Conservation (phyloP, 2,329 filamentous ascomycete species). For the Microsporum audouinii region DNA sequence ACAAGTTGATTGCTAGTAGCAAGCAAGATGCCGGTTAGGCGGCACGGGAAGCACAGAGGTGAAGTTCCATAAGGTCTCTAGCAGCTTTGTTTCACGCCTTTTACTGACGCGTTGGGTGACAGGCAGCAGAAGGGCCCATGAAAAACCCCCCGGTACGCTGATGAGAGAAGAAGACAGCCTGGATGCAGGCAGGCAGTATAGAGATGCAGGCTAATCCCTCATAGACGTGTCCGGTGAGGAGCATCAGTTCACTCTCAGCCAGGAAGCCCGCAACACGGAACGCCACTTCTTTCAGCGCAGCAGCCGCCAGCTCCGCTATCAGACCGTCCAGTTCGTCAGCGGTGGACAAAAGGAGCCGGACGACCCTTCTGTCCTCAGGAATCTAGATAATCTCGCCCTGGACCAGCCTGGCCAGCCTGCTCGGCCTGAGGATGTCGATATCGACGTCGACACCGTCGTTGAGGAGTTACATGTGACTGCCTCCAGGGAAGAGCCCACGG, state of each 20-base stretch:
- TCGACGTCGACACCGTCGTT: background rate
- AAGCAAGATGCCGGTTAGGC: background rate
- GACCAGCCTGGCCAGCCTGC: background rate
- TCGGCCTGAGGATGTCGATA: background rate
- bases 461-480: background rate
- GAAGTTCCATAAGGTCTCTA: background rate
- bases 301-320: slow-evolving; percentile 43
- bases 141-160: no score
- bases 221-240: background rate
- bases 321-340: slow-evolving; percentile 49
- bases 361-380: slow-evolving; percentile 13
- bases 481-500: background rate
- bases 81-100: no score
- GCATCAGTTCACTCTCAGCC: slow-evolving; percentile 36
- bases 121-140: no score
- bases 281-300: slow-evolving; percentile 37
- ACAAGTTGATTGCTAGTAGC: background rate
- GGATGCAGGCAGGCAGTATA: background rate
- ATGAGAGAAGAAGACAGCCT: background rate
- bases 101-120: no score
- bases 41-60: background rate
- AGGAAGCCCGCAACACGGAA: slow-evolving; percentile 49
- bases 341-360: slow-evolving; percentile 40
- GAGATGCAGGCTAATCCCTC: background rate
- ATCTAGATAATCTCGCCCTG: background rate